phyloP scores from a whole-genome alignment of 2,329 filamentous ascomycete genomes.

The Neospermospora avenae region DNA sequence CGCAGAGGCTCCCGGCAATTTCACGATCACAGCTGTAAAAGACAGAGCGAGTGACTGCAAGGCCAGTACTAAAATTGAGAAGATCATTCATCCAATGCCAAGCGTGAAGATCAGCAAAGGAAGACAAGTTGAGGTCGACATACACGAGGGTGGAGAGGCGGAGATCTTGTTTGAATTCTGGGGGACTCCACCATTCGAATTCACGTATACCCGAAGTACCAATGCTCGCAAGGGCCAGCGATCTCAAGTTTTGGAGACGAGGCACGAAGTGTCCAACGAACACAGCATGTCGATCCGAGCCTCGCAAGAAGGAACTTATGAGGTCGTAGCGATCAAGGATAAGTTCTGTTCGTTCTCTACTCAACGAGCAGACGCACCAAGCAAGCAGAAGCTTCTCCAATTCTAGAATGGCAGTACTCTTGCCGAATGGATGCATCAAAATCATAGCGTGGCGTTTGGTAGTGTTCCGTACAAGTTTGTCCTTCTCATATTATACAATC shows the following conservation, averaged over 20 bases:
- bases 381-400: slow-evolving; percentile 39
- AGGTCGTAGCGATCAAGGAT: slow-evolving; percentile 95
- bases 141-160: slow-evolving; percentile 93
- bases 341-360: slow-evolving; percentile 86
- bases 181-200: slow-evolving; percentile 94
- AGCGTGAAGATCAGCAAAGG: slow-evolving; percentile 89
- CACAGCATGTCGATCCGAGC: slow-evolving; percentile 78
- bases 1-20: slow-evolving; percentile 85
- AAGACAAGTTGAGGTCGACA: slow-evolving; percentile 76
- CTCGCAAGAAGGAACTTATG: slow-evolving; percentile 93
- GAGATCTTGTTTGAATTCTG: slow-evolving; percentile 94
- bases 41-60: slow-evolving; percentile 89
- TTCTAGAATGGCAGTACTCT: slow-evolving; percentile 19
- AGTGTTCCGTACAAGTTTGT: not conserved
- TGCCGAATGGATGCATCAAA: slow-evolving; percentile 18
- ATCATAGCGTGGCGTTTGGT: slow-evolving; percentile 36
- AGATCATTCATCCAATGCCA: slow-evolving; percentile 87
- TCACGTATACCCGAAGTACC: slow-evolving; percentile 89
- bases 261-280: slow-evolving; percentile 81
- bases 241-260: slow-evolving; percentile 80
- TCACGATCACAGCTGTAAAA: slow-evolving; percentile 80
- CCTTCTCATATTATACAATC: not conserved
- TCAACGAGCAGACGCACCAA: slow-evolving; percentile 52
- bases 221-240: slow-evolving; percentile 77
- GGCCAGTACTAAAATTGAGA: slow-evolving; percentile 72